A percentile compares a stretch with the other conserved stretches of the same genome.
phyloP scores from a whole-genome alignment of 495 filamentous ascomycete genomes.

The Sordaria brevicollis region DNA sequence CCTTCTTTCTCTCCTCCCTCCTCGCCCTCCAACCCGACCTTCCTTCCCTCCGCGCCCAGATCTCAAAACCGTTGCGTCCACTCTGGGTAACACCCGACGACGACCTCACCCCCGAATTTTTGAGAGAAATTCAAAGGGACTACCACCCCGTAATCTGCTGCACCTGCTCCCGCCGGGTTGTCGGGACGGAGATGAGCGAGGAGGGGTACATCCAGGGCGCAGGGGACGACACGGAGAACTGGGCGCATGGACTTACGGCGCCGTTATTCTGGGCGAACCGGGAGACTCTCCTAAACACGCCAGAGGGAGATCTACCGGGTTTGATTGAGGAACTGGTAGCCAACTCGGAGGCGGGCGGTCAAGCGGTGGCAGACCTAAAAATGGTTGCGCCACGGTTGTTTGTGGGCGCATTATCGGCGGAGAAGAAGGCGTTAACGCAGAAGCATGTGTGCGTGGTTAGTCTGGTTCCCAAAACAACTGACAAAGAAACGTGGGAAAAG shows the following conservation, averaged over 20 bases:
- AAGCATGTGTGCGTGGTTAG: slow-evolving; percentile 13
- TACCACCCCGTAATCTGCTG: slow-evolving; percentile 68
- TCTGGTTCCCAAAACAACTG: slow-evolving; percentile 25
- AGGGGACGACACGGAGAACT: slow-evolving; percentile 85
- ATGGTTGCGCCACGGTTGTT: slow-evolving; percentile 23
- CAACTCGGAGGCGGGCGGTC: slow-evolving; percentile 1
- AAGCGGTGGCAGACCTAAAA: slow-evolving; percentile 21
- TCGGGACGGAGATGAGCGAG: slow-evolving; percentile 52
- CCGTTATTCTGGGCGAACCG: slow-evolving; percentile 65
- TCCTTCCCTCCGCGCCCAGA: slow-evolving; percentile 17
- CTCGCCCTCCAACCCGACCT: slow-evolving; percentile 28
- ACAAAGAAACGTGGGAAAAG: slow-evolving; percentile 22
- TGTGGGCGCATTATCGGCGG: slow-evolving; percentile 18
- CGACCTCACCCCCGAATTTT: background rate
- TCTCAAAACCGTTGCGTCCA: slow-evolving; percentile 51
- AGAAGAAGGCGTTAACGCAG: slow-evolving; percentile 1
- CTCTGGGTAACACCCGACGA: slow-evolving; percentile 49
- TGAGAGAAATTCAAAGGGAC: slow-evolving; percentile 32
- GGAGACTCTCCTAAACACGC: slow-evolving; percentile 41
- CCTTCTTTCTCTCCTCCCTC: slow-evolving; percentile 55
- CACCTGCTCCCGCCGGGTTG: slow-evolving; percentile 62
- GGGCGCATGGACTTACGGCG: slow-evolving; percentile 71
- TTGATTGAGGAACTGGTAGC: slow-evolving; percentile 49
- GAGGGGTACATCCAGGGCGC: slow-evolving; percentile 89
- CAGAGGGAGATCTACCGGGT: slow-evolving; percentile 54